A percentile compares a stretch with the other conserved stretches of the same genome.
phyloP scores from a whole-genome alignment of 331 rosid genomes.

The Quercus phellos region DNA sequence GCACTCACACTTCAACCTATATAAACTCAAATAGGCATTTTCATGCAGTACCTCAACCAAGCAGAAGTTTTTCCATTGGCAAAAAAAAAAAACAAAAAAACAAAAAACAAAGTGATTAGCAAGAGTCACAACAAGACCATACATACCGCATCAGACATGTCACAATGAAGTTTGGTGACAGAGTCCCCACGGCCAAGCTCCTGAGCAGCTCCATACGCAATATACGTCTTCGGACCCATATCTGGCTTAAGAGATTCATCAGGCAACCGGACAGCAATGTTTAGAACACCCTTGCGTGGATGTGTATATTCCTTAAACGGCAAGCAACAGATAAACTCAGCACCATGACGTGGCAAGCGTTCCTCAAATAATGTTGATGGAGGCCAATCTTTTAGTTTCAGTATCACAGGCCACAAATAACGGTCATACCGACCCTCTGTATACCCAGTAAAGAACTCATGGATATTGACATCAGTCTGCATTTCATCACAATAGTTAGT shows the following conservation, averaged over 20 bases:
- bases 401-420: slow-evolving; percentile 40
- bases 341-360: slow-evolving; percentile 46
- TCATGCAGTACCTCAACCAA: neutral
- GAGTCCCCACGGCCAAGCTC: slow-evolving; percentile 64
- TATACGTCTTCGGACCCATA: slow-evolving; percentile 90
- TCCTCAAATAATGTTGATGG: slow-evolving; percentile 43
- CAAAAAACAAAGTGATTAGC: neutral
- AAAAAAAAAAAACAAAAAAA: neutral
- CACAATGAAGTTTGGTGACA: slow-evolving; percentile 56
- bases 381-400: slow-evolving; percentile 56
- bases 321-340: slow-evolving; percentile 37
- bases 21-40: neutral
- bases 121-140: neutral
- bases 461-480: slow-evolving; percentile 42
- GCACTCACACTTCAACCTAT: neutral
- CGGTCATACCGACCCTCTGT: slow-evolving; percentile 30
- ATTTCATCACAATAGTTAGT: neutral
- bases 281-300: slow-evolving; percentile 30
- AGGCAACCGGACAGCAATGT: slow-evolving; percentile 37
- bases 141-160: slow-evolving; percentile 56
- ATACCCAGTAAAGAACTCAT: slow-evolving; percentile 76
- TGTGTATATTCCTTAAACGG: slow-evolving; percentile 50
- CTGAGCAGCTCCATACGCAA: slow-evolving; percentile 69
- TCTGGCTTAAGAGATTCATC: slow-evolving; percentile 50
- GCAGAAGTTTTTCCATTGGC: neutral